A percentile compares a stretch with the other conserved stretches of the same genome.
Conservation (phyloP, 2,329 filamentous ascomycete genomes). For the Coniochaeta sp. region DNA sequence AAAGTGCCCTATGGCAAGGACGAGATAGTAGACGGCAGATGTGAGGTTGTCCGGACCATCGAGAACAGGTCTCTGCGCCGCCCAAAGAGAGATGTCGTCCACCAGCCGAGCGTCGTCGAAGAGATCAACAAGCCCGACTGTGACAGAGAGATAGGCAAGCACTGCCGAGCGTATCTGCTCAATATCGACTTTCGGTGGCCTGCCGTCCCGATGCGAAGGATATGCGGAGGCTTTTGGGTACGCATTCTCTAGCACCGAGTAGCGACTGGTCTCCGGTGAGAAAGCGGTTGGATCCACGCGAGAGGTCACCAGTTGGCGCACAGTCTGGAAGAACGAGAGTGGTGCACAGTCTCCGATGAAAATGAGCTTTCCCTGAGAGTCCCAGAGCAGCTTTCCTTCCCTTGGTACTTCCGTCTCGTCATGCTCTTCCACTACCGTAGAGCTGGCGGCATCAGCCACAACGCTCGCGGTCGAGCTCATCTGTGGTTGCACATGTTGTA, state of each 20-base stretch:
- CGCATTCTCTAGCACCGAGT: constrained; percentile 42
- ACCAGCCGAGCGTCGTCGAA: constrained; percentile 34
- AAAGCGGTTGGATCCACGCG: constrained; percentile 43
- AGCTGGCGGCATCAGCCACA: neutral
- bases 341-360: constrained; percentile 52
- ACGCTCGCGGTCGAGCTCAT: constrained; percentile 23
- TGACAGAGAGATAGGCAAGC: constrained; percentile 29
- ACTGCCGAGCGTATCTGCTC: constrained; percentile 23
- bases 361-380: constrained; percentile 45
- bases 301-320: constrained; percentile 43
- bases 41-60: constrained; percentile 27
- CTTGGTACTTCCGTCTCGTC: constrained; percentile 48
- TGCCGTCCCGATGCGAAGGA: neutral
- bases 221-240: constrained; percentile 8
- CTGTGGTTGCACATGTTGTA: constrained; percentile 8
- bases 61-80: constrained; percentile 21
- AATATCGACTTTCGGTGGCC: constrained; percentile 19
- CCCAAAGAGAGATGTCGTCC: constrained; percentile 36
- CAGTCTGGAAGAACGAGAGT: constrained; percentile 48
- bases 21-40: constrained; percentile 39
- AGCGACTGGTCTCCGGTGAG: constrained; percentile 41
- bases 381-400: constrained; percentile 43
- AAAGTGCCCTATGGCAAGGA: constrained; percentile 43
- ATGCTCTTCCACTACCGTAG: constrained; percentile 13
- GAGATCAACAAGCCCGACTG: constrained; percentile 39